Conservation (phyloP, 441 rosid species). For the Syzygium syzygioides region DNA sequence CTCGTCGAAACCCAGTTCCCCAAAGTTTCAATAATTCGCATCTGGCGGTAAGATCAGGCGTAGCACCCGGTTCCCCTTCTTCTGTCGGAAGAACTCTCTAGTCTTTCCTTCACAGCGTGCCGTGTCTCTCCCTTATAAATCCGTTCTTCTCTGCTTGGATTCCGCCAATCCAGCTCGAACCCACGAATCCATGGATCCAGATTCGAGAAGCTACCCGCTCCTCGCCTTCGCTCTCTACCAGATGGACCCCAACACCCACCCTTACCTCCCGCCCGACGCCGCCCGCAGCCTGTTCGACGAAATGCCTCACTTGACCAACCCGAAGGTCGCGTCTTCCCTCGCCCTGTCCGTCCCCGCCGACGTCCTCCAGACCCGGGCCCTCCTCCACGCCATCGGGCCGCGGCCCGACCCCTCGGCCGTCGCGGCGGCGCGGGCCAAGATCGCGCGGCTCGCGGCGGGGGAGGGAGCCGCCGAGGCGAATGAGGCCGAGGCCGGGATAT, state of each 20-base stretch:
- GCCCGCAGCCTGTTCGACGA: neutral
- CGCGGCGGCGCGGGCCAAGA: slow-evolving; percentile 1
- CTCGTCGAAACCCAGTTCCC: neutral
- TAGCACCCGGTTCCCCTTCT: neutral
- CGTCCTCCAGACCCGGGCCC: slow-evolving; percentile 5
- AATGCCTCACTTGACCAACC: slow-evolving; percentile 8
- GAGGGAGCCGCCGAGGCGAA: slow-evolving; percentile 1
- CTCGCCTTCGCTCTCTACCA: slow-evolving; percentile 13
- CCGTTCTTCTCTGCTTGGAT: neutral
- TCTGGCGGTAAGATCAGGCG: neutral
- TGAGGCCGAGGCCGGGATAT: slow-evolving; percentile 5
- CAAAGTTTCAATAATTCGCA: neutral
- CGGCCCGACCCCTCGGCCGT: slow-evolving; percentile 13
- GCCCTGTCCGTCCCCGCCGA: slow-evolving; percentile 9
- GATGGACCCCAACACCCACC: slow-evolving; percentile 5
- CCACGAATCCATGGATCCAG: slow-evolving; percentile 1
- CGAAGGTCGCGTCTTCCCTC: slow-evolving; percentile 6
- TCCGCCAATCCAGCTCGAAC: neutral
- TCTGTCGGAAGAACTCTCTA: neutral
- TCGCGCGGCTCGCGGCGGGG: neutral
- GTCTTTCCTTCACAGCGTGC: neutral
- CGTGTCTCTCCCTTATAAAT: neutral
- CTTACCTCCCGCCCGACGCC: neutral
- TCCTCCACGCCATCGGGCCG: slow-evolving; percentile 12
- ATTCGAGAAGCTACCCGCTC: neutral